A percentile compares a stretch with the other conserved stretches of the same genome.
phyloP scores from a whole-genome alignment of 495 filamentous ascomycete genomes.

The Rhizodiscina lignyota region DNA sequence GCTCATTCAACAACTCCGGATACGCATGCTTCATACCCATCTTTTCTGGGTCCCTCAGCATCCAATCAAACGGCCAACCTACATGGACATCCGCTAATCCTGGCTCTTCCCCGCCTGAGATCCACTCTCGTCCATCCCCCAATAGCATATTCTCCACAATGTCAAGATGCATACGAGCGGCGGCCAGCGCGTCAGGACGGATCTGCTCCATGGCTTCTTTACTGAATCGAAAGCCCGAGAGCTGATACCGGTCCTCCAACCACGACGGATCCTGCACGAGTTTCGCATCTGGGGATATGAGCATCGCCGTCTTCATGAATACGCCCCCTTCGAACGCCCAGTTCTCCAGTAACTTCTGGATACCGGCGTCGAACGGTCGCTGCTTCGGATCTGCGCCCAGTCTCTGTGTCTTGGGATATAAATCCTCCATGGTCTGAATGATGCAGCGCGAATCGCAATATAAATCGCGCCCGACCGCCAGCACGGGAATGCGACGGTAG shows the following conservation, averaged over 20 bases:
- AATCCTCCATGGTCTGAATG: slow-evolving; percentile 18
- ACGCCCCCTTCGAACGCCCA: slow-evolving; percentile 29
- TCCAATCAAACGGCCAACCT: too few species aligned
- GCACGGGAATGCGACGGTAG: slow-evolving; percentile 49
- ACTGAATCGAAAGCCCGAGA: slow-evolving; percentile 3
- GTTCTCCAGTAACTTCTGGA: slow-evolving; percentile 24
- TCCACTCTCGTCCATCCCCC: slow-evolving; percentile 9
- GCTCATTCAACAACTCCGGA: too few species aligned
- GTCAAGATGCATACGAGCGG: slow-evolving; percentile 6
- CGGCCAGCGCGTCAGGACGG: slow-evolving; percentile 4
- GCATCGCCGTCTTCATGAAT: slow-evolving; percentile 27
- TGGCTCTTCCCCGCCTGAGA: too few species aligned
- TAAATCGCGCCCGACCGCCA: slow-evolving; percentile 24
- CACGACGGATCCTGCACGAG: slow-evolving; percentile 33
- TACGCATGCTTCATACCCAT: too few species aligned
- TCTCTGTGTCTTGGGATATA: too few species aligned
- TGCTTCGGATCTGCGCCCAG: slow-evolving; percentile 4
- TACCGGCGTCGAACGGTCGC: slow-evolving; percentile 12
- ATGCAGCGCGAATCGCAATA: slow-evolving; percentile 30
- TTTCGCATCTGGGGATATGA: slow-evolving; percentile 30
- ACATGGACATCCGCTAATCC: too few species aligned
- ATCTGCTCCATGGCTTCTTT: slow-evolving; percentile 2
- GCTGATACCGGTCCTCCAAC: slow-evolving; percentile 30
- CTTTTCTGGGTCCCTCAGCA: too few species aligned
- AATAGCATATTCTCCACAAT: slow-evolving; percentile 6